Conservation (phyloP, 805 yeast species). For the Wickerhamomyces chambardii region DNA sequence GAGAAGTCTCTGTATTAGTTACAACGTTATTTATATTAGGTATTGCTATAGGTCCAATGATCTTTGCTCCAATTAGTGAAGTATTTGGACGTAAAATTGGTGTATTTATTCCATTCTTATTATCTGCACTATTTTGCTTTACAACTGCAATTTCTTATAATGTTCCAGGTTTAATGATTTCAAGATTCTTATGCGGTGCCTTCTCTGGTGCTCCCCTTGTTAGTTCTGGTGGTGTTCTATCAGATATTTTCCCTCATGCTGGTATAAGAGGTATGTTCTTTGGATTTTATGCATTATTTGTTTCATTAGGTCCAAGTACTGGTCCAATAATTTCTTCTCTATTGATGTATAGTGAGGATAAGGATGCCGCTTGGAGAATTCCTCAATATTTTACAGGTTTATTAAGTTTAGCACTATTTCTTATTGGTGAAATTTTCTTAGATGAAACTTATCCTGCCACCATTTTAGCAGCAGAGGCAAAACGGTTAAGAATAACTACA, state of each 20-base stretch:
- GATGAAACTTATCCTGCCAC: conserved; percentile 9
- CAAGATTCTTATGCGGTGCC: conserved; percentile 51
- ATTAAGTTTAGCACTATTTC: conserved; percentile 21
- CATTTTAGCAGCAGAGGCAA: conserved; percentile 6
- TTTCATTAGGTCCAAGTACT: conserved; percentile 28
- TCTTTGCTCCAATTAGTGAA: conserved; percentile 51
- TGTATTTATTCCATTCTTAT: conserved; percentile 30
- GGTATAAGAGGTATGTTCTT: conserved; percentile 43
- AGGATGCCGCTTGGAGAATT: conserved; percentile 47
- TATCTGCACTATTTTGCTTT: conserved; percentile 33
- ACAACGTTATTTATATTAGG: conserved; percentile 57
- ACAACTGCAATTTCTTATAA: conserved; percentile 43
- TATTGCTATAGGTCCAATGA: conserved; percentile 48
- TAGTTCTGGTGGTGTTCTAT: conserved; percentile 42
- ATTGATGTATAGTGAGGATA: conserved; percentile 28
- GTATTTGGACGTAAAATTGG: conserved; percentile 32
- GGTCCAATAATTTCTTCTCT: conserved; percentile 44
- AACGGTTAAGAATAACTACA: conserved; percentile 4
- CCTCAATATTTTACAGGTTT: conserved; percentile 43
- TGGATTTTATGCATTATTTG: conserved; percentile 39
- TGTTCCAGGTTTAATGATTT: conserved; percentile 39
- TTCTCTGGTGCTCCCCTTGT: conserved; percentile 54
- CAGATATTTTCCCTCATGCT: conserved; percentile 42
- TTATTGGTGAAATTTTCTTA: conserved; percentile 27
- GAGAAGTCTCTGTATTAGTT: conserved; percentile 39